Conservation (phyloP, 2,329 filamentous ascomycete genomes). For the Neobulgaria alba region DNA sequence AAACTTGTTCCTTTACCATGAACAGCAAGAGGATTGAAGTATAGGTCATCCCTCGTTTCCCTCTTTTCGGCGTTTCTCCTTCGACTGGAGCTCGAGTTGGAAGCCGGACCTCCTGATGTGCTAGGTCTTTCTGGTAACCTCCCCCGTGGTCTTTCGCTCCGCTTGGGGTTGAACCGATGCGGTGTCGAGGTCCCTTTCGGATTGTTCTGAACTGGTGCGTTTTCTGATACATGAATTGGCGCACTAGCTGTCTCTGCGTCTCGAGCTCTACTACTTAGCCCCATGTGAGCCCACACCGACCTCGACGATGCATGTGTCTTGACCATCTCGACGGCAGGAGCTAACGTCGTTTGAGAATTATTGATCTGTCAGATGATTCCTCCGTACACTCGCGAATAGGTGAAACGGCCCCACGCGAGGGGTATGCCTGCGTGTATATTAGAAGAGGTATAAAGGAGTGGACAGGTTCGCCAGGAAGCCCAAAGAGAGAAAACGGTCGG, state of each 20-base stretch:
- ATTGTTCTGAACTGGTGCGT: constrained; percentile 20
- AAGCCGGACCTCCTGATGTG: constrained; percentile 22
- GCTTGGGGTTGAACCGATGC: constrained; percentile 17
- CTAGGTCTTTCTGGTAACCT: constrained; percentile 23
- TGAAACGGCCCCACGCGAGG: constrained; percentile 15
- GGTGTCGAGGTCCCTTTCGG: constrained; percentile 11
- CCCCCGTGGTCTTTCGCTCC: constrained; percentile 10
- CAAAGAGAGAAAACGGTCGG: constrained; percentile 9
- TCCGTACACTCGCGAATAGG: constrained; percentile 2
- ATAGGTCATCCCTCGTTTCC: constrained; percentile 26
- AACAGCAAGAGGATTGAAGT: constrained; percentile 23
- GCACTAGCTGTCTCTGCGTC: constrained; percentile 21
- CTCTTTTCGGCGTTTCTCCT: constrained; percentile 19
- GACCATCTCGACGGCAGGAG: constrained; percentile 13
- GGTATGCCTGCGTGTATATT: constrained; percentile 18
- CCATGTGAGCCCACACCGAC: constrained; percentile 16
- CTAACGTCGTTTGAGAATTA: constrained; percentile 9
- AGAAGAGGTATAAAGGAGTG: constrained; percentile 20
- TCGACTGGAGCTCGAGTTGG: constrained; percentile 12
- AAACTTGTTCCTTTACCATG: constrained; percentile 23
- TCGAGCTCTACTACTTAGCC: constrained; percentile 19
- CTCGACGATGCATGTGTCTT: constrained; percentile 14
- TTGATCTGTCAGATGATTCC: constrained; percentile 11
- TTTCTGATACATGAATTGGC: constrained; percentile 25
- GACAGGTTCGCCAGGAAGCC: constrained; percentile 28